Evolutionary conservation across 805 yeast genomes (phyloP), one percentile per base, ranked within the genome.

Genomic region (Wickerhamomyces xylosicus): DNA sequence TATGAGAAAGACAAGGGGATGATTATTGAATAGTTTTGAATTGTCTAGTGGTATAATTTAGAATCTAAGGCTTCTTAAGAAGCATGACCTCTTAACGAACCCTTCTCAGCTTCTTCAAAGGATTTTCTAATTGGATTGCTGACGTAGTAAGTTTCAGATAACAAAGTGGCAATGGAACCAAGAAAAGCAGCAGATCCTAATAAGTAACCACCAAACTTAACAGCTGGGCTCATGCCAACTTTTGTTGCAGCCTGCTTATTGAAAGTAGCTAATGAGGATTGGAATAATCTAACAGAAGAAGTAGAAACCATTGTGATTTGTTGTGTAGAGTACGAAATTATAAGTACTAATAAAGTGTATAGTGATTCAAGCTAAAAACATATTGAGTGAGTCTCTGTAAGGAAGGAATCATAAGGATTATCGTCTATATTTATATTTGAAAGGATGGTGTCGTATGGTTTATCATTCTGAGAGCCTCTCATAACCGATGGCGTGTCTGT

Each of bases 41-140:
- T 22, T 22, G n/a, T 10, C 10, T 28, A 28, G 13, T 28, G 31
- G 16, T 28, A 28, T 5, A 28, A 28, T 14, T 28, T 28, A 13
- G 31, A 28, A 7, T 28, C 31, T 8, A 28, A 8, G 6, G 16
- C 31, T 33, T 17, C 27, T 19, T 33, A 13, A 33, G 35, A 14
- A 14, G 16, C 16, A 14, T 7, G n/a, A 28, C 31, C 31, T 15
- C 13, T 28, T 8, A 28, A 14, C 7, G 31, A 28, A 14, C 31
- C 31, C n/a, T 14, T 28, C 6, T 28, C 31, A 14, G 31, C 31
- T 8, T 28, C 20, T 21, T 38, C 41, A 35, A 53, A 54, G 37
- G 53, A 53, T 37, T 46, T 36, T 25, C 48, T 44, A 21, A 54
- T 54, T 38, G 50, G 50, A 44, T 54, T 52, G 33, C 49, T 32